These are phyloP conservation scores for Erodium moschatum DNA, from an alignment of 441 rosid genomes.

Conservation along the genomic window DNA sequence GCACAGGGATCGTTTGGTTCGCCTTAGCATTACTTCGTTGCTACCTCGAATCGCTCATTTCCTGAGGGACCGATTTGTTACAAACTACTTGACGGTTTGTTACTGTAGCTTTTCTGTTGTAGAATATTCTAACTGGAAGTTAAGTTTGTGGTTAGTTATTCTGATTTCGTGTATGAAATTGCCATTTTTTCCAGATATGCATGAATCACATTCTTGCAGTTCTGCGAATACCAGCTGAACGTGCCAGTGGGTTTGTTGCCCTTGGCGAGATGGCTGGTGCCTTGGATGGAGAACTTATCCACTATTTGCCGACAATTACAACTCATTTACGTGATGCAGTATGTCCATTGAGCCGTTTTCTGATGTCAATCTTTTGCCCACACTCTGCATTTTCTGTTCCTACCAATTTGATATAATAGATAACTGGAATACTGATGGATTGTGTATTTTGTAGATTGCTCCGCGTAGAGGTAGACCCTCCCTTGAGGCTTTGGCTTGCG, in stretches of 20 bases:
- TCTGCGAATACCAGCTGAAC: conserved; percentile 80
- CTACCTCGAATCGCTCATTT: conserved; percentile 99
- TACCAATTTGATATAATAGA: conserved; percentile 17
- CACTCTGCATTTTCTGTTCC: conserved; percentile 5
- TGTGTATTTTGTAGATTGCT: conserved; percentile 56
- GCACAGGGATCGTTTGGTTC: conserved; percentile 94
- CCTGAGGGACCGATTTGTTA: conserved; percentile 95
- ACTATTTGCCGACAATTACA: conserved; percentile 95
- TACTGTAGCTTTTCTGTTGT: conserved; percentile 16
- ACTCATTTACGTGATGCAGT: conserved; percentile 96
- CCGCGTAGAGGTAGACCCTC: conserved; percentile 97
- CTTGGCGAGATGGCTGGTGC: conserved; percentile 99
- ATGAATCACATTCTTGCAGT: conserved; percentile 94
- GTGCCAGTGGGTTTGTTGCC: conserved; percentile 97
- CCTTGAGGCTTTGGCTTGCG: conserved; percentile 95
- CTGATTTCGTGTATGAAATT: conserved; percentile 13
- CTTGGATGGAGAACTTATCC: conserved; percentile 87
- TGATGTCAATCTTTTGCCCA: conserved; percentile 12
- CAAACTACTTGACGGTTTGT: conserved; percentile 84
- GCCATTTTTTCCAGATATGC: conserved; percentile 64
- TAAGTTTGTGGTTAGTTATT: conserved; percentile 14
- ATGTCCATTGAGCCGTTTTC: conserved; percentile 28
- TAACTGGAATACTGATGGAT: conserved; percentile 15
- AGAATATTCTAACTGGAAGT: conserved; percentile 7
- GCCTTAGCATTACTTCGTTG: conserved; percentile 95